A percentile compares a stretch with the other conserved stretches of the same genome.
Evolutionary conservation across 805 yeast species (phyloP).

Genomic region (Candida hispaniensis): DNA sequence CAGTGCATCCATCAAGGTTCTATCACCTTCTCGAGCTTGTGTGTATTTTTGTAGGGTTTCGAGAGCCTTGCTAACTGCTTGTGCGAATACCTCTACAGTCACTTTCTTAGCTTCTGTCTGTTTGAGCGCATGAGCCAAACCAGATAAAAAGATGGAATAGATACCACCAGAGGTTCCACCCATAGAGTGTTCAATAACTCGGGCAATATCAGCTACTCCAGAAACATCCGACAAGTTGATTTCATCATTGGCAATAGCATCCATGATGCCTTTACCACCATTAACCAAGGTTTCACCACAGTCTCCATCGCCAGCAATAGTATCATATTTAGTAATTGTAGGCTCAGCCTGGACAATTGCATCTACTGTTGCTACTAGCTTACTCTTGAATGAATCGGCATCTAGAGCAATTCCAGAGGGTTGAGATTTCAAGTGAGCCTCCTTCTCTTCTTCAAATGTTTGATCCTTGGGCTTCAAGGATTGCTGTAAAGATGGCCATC

Average conservation of each 20-base stretch:
- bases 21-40: slow-evolving; percentile 77
- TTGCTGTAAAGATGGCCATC: slow-evolving; percentile 41
- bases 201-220: slow-evolving; percentile 62
- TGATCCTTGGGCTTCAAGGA: slow-evolving; percentile 17
- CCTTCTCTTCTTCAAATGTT: slow-evolving; percentile 19
- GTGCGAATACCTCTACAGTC: slow-evolving; percentile 23
- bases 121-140: slow-evolving; percentile 48
- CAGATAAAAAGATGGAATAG: slow-evolving; percentile 74
- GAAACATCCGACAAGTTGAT: slow-evolving; percentile 28
- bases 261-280: slow-evolving; percentile 66
- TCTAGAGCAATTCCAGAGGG: slow-evolving; percentile 29
- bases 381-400: slow-evolving; percentile 22
- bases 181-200: slow-evolving; percentile 80
- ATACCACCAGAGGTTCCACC: slow-evolving; percentile 97
- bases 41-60: slow-evolving; percentile 75
- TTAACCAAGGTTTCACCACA: slow-evolving; percentile 84
- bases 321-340: slow-evolving; percentile 71
- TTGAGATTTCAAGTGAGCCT: slow-evolving; percentile 18
- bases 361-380: slow-evolving; percentile 9
- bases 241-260: slow-evolving; percentile 37
- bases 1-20: slow-evolving; percentile 80
- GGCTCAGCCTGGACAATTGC: slow-evolving; percentile 59
- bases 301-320: slow-evolving; percentile 93
- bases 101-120: slow-evolving; percentile 21
- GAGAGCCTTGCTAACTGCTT: slow-evolving; percentile 42